These are phyloP conservation scores for Penicillium olsonii DNA, from an alignment of 2,329 filamentous ascomycete genomes.

Conservation along the genomic window DNA sequence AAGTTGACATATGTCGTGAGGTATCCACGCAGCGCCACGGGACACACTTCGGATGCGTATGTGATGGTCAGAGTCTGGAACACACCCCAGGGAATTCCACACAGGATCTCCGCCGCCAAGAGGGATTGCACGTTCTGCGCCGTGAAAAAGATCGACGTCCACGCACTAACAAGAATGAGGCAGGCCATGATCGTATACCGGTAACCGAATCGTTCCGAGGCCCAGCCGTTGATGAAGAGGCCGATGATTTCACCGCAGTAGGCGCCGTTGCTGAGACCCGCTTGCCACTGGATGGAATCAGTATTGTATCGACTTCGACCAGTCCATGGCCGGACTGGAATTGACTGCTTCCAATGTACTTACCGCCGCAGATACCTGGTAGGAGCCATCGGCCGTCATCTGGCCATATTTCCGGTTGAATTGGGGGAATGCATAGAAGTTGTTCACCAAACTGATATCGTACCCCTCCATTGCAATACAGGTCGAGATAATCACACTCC, in stretches of 20 bases:
- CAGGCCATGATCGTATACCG: slow-evolving; percentile 53
- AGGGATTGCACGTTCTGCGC: slow-evolving; percentile 50
- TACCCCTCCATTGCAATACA: slow-evolving; percentile 92
- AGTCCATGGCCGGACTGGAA: too few species aligned
- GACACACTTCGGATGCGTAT: slow-evolving; percentile 51
- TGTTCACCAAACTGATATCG: slow-evolving; percentile 77
- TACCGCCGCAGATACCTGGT: slow-evolving; percentile 44
- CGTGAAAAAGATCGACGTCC: slow-evolving; percentile 55
- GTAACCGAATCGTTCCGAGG: slow-evolving; percentile 55
- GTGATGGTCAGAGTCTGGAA: slow-evolving; percentile 53
- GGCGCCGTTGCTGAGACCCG: slow-evolving; percentile 47
- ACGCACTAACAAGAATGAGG: slow-evolving; percentile 48
- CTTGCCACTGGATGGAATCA: slow-evolving; percentile 42
- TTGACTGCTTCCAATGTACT: slow-evolving; percentile 14
- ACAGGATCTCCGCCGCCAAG: slow-evolving; percentile 54
- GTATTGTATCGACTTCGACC: slow-evolving; percentile 17
- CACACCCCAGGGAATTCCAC: slow-evolving; percentile 54
- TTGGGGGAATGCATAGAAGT: slow-evolving; percentile 63
- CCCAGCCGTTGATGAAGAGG: slow-evolving; percentile 53
- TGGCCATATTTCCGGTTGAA: slow-evolving; percentile 47
- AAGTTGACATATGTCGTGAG: slow-evolving; percentile 51
- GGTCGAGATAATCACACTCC: slow-evolving; percentile 84
- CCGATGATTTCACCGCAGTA: slow-evolving; percentile 52
- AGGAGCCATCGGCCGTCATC: slow-evolving; percentile 32
- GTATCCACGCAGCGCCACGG: slow-evolving; percentile 47